Evolutionary conservation across 192 early-diverging fungal genomes (phyloP).

Genomic region (Mortierella alpina): DNA sequence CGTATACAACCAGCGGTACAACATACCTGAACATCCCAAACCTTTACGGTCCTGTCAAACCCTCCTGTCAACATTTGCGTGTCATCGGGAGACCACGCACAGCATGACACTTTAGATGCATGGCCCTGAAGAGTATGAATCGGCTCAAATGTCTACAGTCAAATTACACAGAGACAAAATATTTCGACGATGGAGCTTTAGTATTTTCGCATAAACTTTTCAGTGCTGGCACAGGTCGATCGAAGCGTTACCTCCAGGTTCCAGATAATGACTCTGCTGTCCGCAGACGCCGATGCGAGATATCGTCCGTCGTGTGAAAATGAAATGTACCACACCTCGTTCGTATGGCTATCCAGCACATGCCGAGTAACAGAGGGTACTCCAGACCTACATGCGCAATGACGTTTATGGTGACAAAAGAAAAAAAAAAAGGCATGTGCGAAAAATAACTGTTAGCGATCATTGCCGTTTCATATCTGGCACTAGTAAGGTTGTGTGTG

Average conservation of each 20-base stretch:
- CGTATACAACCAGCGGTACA: background rate
- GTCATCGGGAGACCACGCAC: conserved; percentile 94
- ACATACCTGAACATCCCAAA: conserved; percentile 83
- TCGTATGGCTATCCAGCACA: conserved; percentile 76
- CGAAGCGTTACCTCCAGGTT: conserved; percentile 64
- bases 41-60: conserved; percentile 79
- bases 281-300: conserved; percentile 92
- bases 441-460: background rate
- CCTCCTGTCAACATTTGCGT: conserved; percentile 80
- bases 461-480: background rate
- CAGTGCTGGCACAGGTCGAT: no score
- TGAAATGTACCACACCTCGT: conserved; percentile 96
- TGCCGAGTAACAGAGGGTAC: conserved; percentile 71
- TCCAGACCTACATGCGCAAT: conserved; percentile 33
- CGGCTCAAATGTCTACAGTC: conserved; percentile 65
- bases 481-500: background rate
- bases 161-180: conserved; percentile 3
- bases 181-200: background rate
- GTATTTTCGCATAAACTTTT: background rate
- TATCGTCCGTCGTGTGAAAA: conserved; percentile 91
- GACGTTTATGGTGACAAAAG: background rate
- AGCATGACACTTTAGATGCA: conserved; percentile 77
- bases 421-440: background rate
- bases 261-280: conserved; percentile 92
- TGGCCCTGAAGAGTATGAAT: conserved; percentile 73